phyloP scores from a whole-genome alignment of 1,284 basidiomycete species.

The Caloboletus inedulis region DNA sequence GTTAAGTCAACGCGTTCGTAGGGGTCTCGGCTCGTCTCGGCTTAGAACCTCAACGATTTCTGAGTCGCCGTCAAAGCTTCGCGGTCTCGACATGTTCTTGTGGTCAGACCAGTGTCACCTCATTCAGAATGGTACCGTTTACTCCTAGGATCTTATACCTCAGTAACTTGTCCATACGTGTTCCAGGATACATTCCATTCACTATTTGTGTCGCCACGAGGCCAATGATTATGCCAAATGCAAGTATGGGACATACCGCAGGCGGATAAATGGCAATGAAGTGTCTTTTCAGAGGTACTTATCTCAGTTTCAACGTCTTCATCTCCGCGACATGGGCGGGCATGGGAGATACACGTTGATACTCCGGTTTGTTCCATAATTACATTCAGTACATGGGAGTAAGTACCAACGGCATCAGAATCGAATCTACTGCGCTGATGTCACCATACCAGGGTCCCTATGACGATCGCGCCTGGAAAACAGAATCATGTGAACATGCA shows the following conservation, averaged over 20 bases:
- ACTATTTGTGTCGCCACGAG: not conserved
- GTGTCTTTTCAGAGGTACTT: not conserved
- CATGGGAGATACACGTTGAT: not conserved
- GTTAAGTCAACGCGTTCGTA: not conserved
- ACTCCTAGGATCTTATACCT: too few species aligned
- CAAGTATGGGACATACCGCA: not conserved
- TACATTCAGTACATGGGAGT: not conserved
- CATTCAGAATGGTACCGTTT: too few species aligned
- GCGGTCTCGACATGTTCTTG: too few species aligned
- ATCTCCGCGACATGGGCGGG: not conserved
- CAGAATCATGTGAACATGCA: not conserved
- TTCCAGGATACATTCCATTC: not conserved
- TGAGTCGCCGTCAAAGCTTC: not conserved
- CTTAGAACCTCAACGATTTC: not conserved
- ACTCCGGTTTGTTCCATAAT: not conserved
- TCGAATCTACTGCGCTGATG: not conserved
- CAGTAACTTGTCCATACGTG: too few species aligned
- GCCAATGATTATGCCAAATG: not conserved
- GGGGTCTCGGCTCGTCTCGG: too few species aligned
- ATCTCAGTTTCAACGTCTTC: not conserved
- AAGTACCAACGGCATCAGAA: not conserved
- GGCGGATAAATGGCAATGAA: not conserved
- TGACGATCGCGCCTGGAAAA: not conserved
- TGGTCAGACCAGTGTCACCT: too few species aligned
- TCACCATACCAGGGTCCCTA: not conserved